A percentile compares a stretch with the other conserved stretches of the same genome.
Conservation (phyloP, 495 filamentous ascomycete species). For the Geoglossum glabrum region DNA sequence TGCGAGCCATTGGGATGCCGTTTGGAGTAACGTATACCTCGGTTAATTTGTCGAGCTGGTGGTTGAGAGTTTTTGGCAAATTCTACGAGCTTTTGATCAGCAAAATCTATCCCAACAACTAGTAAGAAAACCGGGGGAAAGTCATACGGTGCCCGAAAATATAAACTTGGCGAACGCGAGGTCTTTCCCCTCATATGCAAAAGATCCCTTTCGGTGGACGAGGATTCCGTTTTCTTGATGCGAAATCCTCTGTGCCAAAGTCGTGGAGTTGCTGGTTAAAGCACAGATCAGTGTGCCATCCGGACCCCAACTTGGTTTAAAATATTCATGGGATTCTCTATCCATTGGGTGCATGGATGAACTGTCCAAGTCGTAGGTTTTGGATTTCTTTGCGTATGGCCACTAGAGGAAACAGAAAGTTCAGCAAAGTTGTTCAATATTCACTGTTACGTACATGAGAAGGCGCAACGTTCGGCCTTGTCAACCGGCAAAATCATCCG, state of each 20-base stretch:
- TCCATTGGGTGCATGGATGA: slow-evolving; percentile 37
- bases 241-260: slow-evolving; percentile 11
- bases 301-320: slow-evolving; percentile 64
- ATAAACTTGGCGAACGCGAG: slow-evolving; percentile 2
- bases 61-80: background rate
- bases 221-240: slow-evolving; percentile 1
- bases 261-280: slow-evolving; percentile 11
- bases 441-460: slow-evolving; percentile 29
- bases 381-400: slow-evolving; percentile 62
- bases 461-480: slow-evolving; percentile 13
- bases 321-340: slow-evolving; percentile 35
- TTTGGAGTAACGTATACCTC: slow-evolving; percentile 4
- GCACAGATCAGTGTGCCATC: slow-evolving; percentile 52
- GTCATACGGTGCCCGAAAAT: background rate
- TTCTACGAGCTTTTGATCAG: background rate
- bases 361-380: slow-evolving; percentile 36
- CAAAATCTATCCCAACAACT: background rate
- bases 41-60: background rate
- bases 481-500: slow-evolving; percentile 7
- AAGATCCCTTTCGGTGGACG: background rate
- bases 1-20: slow-evolving; percentile 21
- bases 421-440: slow-evolving; percentile 20
- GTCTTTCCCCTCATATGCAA: slow-evolving; percentile 6
- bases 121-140: background rate
- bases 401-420: slow-evolving; percentile 43